Percentiles rank a stretch among this genome's conserved stretches.
phyloP scores from a whole-genome alignment of 2,329 filamentous ascomycete species.

The Fusarium buxicola region DNA sequence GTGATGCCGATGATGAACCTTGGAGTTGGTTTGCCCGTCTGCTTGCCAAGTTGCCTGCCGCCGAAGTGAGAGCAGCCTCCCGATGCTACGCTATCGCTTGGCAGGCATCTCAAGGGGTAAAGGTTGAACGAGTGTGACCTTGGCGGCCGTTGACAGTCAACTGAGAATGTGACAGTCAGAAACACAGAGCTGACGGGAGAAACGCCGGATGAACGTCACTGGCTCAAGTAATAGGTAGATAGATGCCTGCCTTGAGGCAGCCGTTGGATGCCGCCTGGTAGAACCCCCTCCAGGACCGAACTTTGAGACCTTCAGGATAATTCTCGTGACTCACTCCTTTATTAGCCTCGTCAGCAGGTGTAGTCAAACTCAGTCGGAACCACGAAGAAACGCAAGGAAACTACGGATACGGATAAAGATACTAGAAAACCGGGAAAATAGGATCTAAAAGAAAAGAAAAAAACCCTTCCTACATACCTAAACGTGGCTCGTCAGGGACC shows the following conservation, averaged over 20 bases:
- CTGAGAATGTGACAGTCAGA: constrained; percentile 15
- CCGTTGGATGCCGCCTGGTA: constrained; percentile 4
- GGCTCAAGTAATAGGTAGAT: background rate
- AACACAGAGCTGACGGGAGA: constrained; percentile 1
- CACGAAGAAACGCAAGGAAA: constrained; percentile 19
- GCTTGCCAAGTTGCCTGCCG: constrained; percentile 32
- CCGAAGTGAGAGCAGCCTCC: constrained; percentile 25
- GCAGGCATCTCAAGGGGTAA: constrained; percentile 35
- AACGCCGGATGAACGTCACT: constrained; percentile 5
- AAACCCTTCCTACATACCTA: background rate
- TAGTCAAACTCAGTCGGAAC: constrained; percentile 17
- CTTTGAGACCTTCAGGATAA: constrained; percentile 20
- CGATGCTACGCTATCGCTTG: constrained; percentile 28
- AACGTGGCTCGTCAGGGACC: constrained; percentile 19
- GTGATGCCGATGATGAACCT: constrained; percentile 15
- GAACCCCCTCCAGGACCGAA: background rate
- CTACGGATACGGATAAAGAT: constrained; percentile 1
- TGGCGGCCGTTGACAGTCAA: constrained; percentile 23
- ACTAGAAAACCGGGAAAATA: constrained; percentile 21
- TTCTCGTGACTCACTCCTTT: constrained; percentile 31
- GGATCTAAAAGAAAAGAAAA: background rate
- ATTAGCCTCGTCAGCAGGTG: constrained; percentile 30
- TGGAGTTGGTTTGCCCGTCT: constrained; percentile 10
- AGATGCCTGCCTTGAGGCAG: constrained; percentile 15
- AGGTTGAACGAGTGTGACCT: constrained; percentile 16